Percentiles rank a stretch among this genome's conserved stretches.
Evolutionary conservation across 257 asterid species (phyloP).

Genomic region (Henckelia pumila): DNA sequence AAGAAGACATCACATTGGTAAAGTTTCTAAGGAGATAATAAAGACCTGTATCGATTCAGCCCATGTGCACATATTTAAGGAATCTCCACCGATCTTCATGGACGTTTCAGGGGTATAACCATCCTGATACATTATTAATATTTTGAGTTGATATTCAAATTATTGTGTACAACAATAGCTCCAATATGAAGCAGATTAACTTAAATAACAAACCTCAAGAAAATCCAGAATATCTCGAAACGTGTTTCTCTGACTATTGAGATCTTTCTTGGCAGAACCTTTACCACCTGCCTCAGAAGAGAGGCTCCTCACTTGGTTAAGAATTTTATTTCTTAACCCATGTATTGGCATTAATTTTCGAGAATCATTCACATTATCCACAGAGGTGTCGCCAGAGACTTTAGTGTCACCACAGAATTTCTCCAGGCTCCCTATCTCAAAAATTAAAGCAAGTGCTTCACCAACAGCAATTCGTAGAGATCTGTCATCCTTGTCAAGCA

Average conservation of each 20-base stretch:
- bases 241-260: constrained; percentile 73
- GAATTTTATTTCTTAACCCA: constrained; percentile 71
- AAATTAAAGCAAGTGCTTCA: constrained; percentile 86
- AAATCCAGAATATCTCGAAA: constrained; percentile 81
- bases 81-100: constrained; percentile 80
- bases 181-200: constrained; percentile 4
- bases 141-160: constrained; percentile 11
- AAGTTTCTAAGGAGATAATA: constrained; percentile 15
- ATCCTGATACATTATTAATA: constrained; percentile 36
- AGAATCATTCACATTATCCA: constrained; percentile 46
- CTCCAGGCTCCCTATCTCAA: constrained; percentile 79
- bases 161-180: constrained; percentile 12
- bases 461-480: constrained; percentile 87
- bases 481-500: constrained; percentile 89
- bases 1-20: neutral
- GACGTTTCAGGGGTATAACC: constrained; percentile 69
- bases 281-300: constrained; percentile 91
- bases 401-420: constrained; percentile 62
- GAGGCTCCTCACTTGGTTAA: constrained; percentile 67
- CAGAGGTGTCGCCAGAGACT: constrained; percentile 49
- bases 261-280: constrained; percentile 94
- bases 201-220: constrained; percentile 60
- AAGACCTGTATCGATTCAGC: constrained; percentile 72
- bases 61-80: constrained; percentile 66
- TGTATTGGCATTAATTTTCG: constrained; percentile 51